phyloP scores from a whole-genome alignment of 2,329 filamentous ascomycete genomes.

The Falciphora oryzae region DNA sequence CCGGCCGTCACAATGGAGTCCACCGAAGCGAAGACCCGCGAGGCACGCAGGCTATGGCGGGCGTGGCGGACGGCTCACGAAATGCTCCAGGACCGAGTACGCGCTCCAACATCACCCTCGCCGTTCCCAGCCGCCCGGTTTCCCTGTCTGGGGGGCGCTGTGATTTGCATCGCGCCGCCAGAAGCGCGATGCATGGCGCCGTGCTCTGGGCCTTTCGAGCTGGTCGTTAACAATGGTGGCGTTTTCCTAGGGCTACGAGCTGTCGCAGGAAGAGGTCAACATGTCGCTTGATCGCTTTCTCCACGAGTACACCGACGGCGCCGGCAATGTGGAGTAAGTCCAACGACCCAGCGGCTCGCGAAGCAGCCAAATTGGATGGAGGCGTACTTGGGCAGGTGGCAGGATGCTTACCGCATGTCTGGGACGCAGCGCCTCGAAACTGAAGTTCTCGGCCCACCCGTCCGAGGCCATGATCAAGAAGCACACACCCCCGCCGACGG shows the following conservation, averaged over 20 bases:
- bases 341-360: neutral
- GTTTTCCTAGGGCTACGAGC: conserved; percentile 72
- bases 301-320: conserved; percentile 61
- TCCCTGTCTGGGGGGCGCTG: neutral
- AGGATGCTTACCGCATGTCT: no score
- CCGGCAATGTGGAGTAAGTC: conserved; percentile 70
- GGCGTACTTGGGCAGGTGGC: no score
- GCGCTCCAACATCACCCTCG: conserved; percentile 23
- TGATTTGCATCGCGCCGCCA: no score
- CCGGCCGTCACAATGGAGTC: neutral
- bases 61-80: conserved; percentile 90
- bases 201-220: no score
- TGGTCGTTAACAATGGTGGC: no score
- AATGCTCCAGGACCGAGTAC: conserved; percentile 87
- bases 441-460: conserved; percentile 85
- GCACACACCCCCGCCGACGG: conserved; percentile 67
- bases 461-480: conserved; percentile 79
- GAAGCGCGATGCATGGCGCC: no score
- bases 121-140: neutral
- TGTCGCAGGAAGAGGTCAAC: conserved; percentile 82
- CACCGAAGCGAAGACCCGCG: conserved; percentile 40
- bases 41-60: conserved; percentile 74
- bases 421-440: conserved; percentile 62
- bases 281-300: conserved; percentile 82
- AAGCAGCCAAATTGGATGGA: no score